Percentiles rank a stretch among this genome's conserved stretches.
These are phyloP conservation scores for Rhytidiadelphus loreus DNA, from an alignment of 225 moss, liverwort and hornwort genomes.

Conservation along the genomic window DNA sequence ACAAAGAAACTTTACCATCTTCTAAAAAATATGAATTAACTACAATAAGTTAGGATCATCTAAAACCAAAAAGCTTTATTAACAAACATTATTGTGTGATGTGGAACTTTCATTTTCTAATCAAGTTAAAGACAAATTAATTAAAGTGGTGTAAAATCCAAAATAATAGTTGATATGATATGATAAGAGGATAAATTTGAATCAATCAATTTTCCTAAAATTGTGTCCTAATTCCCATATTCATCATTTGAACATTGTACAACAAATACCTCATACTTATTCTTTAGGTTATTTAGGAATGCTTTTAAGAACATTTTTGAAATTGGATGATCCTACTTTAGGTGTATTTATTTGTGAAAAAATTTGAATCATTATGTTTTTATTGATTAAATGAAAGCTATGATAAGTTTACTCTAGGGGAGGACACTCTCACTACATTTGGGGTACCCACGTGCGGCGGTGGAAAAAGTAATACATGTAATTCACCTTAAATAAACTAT, in stretches of 20 bases:
- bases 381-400: not conserved
- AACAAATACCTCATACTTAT: not conserved
- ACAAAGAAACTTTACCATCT: not conserved
- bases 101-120: not conserved
- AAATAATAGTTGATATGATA: not conserved
- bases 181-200: not conserved
- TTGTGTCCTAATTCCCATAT: accelerated
- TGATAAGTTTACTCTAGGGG: not conserved
- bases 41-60: no score
- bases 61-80: not conserved
- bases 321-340: not conserved
- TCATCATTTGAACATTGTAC: not conserved
- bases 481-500: no score
- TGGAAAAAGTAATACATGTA: no score
- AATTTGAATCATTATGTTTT: not conserved
- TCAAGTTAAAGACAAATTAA: not conserved
- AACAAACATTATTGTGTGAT: not conserved
- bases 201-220: not conserved
- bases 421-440: no score
- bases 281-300: not conserved
- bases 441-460: no score
- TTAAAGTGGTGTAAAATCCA: not conserved
- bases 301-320: not conserved
- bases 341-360: not conserved
- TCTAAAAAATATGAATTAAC: no score